A percentile compares a stretch with the other conserved stretches of the same genome.
phyloP scores from a whole-genome alignment of 164 flowering plant genomes.

The Vitis rupestris region DNA sequence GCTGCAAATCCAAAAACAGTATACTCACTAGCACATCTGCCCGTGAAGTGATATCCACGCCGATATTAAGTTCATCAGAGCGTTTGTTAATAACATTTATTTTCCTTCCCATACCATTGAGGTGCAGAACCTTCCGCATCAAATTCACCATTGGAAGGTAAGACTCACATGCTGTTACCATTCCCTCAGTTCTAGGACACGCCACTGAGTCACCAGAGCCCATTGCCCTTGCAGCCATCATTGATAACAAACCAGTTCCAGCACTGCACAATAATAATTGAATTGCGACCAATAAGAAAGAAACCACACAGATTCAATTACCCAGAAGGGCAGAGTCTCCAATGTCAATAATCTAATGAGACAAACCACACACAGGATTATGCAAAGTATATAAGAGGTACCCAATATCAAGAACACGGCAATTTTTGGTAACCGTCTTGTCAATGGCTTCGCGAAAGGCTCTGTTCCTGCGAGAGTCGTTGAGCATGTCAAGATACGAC shows the following conservation, averaged over 20 bases:
- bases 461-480: conserved; percentile 71
- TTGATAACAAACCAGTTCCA: conserved; percentile 92
- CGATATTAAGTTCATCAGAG: conserved; percentile 82
- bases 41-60: conserved; percentile 62
- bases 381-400: conserved; percentile 15
- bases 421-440: conserved; percentile 60
- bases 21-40: conserved; percentile 84
- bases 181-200: conserved; percentile 33
- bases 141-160: conserved; percentile 95
- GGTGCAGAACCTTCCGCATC: conserved; percentile 68
- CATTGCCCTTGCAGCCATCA: conserved; percentile 97
- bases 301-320: too few relatives aligned
- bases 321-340: too few relatives aligned
- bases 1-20: neutral
- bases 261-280: conserved; percentile 44
- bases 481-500: conserved; percentile 94
- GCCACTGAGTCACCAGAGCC: conserved; percentile 17
- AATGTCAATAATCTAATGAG: too few relatives aligned
- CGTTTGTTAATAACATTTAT: conserved; percentile 67
- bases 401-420: conserved; percentile 97
- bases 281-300: too few relatives aligned
- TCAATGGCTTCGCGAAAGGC: conserved; percentile 75
- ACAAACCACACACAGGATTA: neutral
- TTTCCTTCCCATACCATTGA: conserved; percentile 62
- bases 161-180: conserved; percentile 86